Conservation (phyloP, 2,329 filamentous ascomycete genomes). For the Trichoderma sp. region DNA sequence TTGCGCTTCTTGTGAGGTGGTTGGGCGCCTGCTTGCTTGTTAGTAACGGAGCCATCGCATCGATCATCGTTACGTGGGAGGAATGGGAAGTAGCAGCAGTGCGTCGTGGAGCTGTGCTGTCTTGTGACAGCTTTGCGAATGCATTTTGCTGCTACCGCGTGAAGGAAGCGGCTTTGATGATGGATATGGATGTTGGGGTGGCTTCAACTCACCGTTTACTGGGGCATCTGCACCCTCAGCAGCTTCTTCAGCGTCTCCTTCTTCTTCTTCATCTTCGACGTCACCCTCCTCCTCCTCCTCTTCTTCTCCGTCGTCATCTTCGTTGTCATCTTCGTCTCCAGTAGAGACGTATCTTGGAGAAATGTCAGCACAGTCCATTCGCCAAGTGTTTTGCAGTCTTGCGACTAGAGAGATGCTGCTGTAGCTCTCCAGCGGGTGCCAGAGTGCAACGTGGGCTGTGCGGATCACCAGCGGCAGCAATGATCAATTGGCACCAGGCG, state of each 20-base stretch:
- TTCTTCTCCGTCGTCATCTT: constrained; percentile 43
- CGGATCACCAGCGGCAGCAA: not conserved
- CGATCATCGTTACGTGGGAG: not conserved
- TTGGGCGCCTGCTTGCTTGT: constrained; percentile 32
- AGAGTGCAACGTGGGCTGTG: not conserved
- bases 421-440: constrained; percentile 1
- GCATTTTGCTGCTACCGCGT: not conserved
- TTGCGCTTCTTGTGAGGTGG: constrained; percentile 56
- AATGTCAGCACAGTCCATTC: not conserved
- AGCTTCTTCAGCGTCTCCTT: constrained; percentile 31
- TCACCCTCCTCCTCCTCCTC: constrained; percentile 37
- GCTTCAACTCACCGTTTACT: constrained; percentile 37
- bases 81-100: not conserved
- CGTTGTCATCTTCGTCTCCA: constrained; percentile 44
- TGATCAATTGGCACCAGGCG: not conserved
- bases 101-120: not conserved
- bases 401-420: not conserved
- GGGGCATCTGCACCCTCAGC: constrained; percentile 33
- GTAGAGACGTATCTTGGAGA: constrained; percentile 38
- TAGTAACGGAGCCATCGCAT: not conserved
- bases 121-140: not conserved
- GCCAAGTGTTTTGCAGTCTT: not conserved
- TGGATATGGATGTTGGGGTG: not conserved
- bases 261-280: constrained; percentile 33
- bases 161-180: not conserved